Evolutionary conservation across 768 basidiomycete species (phyloP).

Genomic region (Mrakia gelida): DNA sequence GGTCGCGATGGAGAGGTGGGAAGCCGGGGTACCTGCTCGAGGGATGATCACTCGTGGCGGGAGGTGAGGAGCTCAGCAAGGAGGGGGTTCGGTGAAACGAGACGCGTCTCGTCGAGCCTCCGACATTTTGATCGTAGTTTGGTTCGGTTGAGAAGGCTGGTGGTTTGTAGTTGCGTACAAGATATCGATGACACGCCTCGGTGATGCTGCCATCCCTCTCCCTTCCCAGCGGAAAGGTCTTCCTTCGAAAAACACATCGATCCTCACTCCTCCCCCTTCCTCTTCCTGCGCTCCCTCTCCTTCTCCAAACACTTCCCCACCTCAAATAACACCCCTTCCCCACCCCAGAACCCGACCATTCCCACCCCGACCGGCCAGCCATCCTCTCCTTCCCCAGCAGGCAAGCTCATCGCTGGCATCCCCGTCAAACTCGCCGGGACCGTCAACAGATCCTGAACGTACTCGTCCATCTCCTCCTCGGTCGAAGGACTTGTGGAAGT

Average conservation of each 20-base stretch:
- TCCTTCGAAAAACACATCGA: neutral
- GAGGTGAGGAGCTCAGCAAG: too few relatives aligned
- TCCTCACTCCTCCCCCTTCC: neutral
- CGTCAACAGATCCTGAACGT: slow-evolving; percentile 86
- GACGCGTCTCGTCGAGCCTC: too few relatives aligned
- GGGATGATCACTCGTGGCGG: neutral
- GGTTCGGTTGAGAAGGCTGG: too few relatives aligned
- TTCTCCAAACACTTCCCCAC: slow-evolving; percentile 33
- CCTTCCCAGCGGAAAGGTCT: too few relatives aligned
- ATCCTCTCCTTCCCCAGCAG: slow-evolving; percentile 51
- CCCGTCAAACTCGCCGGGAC: slow-evolving; percentile 90
- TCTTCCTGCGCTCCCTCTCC: neutral
- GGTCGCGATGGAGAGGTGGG: slow-evolving; percentile 11
- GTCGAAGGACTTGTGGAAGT: neutral
- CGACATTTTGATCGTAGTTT: too few relatives aligned
- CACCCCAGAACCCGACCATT: slow-evolving; percentile 82
- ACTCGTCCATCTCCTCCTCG: slow-evolving; percentile 48
- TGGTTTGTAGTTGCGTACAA: too few relatives aligned
- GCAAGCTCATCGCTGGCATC: slow-evolving; percentile 73
- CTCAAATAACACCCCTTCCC: slow-evolving; percentile 40
- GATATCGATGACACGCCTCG: too few relatives aligned
- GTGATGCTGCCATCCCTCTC: too few relatives aligned
- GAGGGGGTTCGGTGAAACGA: too few relatives aligned
- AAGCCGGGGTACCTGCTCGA: neutral
- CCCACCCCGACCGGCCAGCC: slow-evolving; percentile 83